Evolutionary conservation across 139 green algal genomes (phyloP).

Genomic region (Tetraselmis striata): DNA sequence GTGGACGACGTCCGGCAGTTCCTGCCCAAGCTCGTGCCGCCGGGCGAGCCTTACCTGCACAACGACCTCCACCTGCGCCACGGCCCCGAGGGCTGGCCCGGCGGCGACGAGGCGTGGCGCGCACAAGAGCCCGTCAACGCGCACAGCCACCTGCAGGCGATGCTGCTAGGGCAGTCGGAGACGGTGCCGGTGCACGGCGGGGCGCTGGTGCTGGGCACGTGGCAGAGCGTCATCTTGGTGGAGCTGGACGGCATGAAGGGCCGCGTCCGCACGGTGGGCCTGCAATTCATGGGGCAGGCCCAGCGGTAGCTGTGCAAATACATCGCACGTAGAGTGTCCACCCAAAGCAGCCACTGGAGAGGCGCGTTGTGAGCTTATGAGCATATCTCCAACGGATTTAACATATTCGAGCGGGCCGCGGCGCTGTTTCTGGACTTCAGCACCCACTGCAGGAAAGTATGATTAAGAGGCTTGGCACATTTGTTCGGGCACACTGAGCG

Average conservation of each 20-base stretch:
- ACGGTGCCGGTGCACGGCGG: constrained; percentile 45
- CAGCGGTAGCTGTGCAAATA: no score
- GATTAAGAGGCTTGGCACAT: no score
- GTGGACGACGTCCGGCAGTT: constrained; percentile 73
- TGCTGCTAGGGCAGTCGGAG: constrained; percentile 58
- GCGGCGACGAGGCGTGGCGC: constrained; percentile 38
- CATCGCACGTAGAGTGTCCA: no score
- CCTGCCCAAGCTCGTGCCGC: constrained; percentile 48
- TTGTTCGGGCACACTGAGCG: no score
- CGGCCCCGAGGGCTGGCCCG: constrained; percentile 47
- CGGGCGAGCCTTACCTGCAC: constrained; percentile 66
- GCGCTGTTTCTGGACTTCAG: no score
- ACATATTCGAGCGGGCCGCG: no score
- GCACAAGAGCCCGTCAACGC: constrained; percentile 70
- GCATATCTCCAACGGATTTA: no score
- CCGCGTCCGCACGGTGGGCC: constrained; percentile 52
- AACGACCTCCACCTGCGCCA: constrained; percentile 73
- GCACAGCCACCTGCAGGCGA: constrained; percentile 66
- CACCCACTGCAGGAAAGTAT: no score
- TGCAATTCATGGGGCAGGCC: constrained; percentile 52
- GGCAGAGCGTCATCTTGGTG: constrained; percentile 69
- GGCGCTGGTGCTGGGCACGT: constrained; percentile 59
- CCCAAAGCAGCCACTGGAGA: no score
- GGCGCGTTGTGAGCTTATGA: no score
- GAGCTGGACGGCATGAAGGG: constrained; percentile 65